Conservation (phyloP, 83 land plant species). For the Diphasiastrum complanatum region DNA sequence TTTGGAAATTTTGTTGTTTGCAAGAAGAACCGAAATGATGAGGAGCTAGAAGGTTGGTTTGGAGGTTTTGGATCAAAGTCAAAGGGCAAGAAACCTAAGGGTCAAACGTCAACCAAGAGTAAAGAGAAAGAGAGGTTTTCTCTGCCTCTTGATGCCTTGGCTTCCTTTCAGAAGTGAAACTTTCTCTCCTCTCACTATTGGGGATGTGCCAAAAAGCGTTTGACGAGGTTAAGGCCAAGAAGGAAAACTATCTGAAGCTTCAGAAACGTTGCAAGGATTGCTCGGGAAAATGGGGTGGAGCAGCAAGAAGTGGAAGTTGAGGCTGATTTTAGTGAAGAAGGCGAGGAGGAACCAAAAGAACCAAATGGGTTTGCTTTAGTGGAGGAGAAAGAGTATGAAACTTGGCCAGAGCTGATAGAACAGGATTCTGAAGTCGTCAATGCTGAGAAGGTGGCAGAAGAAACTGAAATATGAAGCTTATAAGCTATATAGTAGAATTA, state of each 20-base stretch:
- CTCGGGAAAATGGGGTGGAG: slow-evolving; percentile 29
- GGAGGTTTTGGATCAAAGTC: slow-evolving; percentile 27
- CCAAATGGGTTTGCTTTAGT: too few relatives aligned
- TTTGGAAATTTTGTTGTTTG: slow-evolving; percentile 32
- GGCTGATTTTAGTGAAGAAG: too few relatives aligned
- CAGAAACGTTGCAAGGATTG: slow-evolving; percentile 20
- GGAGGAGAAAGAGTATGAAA: too few relatives aligned
- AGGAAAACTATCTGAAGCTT: slow-evolving; percentile 31
- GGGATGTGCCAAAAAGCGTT: slow-evolving; percentile 26
- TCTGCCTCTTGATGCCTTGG: slow-evolving; percentile 37
- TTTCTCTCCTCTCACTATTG: slow-evolving; percentile 25
- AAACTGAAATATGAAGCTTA: too few relatives aligned
- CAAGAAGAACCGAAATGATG: slow-evolving; percentile 40
- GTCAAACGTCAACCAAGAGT: slow-evolving; percentile 1
- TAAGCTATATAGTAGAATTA: too few relatives aligned
- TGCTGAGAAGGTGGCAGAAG: too few relatives aligned
- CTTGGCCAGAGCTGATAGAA: too few relatives aligned
- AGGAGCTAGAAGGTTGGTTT: slow-evolving; percentile 41
- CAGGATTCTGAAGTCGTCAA: too few relatives aligned
- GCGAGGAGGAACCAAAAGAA: too few relatives aligned
- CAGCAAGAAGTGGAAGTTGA: too few relatives aligned
- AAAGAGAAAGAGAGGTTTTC: slow-evolving; percentile 33
- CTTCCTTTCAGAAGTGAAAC: slow-evolving; percentile 34
- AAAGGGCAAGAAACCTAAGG: slow-evolving; percentile 28
- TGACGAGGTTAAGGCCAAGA: slow-evolving; percentile 30